Evolutionary conservation across 129 eudicot genomes (phyloP), one percentile per base, ranked within the genome.

Genomic region (Escallonia herrerae): DNA sequence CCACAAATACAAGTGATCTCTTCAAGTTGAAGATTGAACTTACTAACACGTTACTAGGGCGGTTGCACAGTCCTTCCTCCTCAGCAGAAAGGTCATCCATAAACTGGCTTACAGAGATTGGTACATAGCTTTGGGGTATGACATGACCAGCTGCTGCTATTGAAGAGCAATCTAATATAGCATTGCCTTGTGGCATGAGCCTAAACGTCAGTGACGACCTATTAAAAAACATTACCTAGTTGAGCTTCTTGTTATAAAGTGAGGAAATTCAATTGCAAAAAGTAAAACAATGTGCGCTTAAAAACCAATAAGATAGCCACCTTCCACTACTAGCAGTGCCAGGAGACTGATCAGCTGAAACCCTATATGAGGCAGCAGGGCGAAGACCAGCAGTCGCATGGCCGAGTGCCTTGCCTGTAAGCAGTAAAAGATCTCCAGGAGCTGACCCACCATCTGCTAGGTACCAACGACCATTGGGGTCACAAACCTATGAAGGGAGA

Each of bases 391-490:
- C 96, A 57, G 98, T 93, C 49, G 87, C 86, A 72, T 93, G 95
- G 77, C 98, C 78, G 61, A 93, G 95, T 74, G 95, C 95, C 77
- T 86, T 93, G 46, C 96, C 98, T 33, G 95, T 88, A 40, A 93
- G 76, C 43, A 93, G 65, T 79, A 93, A 73, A 71, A 93, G 89
- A 59, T 86, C 88, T 54, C 96, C 90, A 55, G 95, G 90, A 40
- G 82, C 74, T 51, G 85, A 77, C 65, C 84, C 79, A 56, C 67
- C 53, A 78, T 88, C 95, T 74, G 98, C 96, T 76, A 83, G 71
- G 84, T 93, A 93, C 98, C 98, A 93, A 59, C 80, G 91, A 59
- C 96, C 95, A 81, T 88, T 93, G 74, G 98, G 95, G 70, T 93
- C 98, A 76, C 96, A 88, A 69, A 93, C 96, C 98, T 93, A 83